phyloP scores from a whole-genome alignment of 805 yeast genomes.

The Ogataea nonfermentans region DNA sequence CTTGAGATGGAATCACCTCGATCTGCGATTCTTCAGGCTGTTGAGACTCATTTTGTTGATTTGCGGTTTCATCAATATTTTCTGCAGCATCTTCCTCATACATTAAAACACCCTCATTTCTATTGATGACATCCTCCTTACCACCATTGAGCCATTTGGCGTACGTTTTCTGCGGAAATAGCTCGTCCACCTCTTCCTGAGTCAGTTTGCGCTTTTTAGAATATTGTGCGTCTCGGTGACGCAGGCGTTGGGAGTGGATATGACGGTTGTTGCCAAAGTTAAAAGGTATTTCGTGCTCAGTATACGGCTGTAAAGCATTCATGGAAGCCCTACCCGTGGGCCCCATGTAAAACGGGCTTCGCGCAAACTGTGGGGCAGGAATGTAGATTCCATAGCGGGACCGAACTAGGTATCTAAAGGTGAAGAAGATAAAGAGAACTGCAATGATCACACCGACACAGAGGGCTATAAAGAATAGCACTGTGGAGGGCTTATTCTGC shows the following conservation, averaged over 20 bases:
- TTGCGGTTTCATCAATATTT: background rate
- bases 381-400: conserved; percentile 54
- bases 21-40: no score
- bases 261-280: conserved; percentile 10
- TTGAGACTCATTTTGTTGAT: background rate
- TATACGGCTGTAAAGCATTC: conserved; percentile 27
- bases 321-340: conserved; percentile 26
- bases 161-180: conserved; percentile 59
- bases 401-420: conserved; percentile 57
- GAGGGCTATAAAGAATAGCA: conserved; percentile 60
- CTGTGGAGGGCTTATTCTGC: conserved; percentile 59
- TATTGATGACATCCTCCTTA: conserved; percentile 46
- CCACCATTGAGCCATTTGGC: conserved; percentile 63
- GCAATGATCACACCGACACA: conserved; percentile 62
- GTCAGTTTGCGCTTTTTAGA: conserved; percentile 49
- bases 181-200: conserved; percentile 54
- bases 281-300: conserved; percentile 21
- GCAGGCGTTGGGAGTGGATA: conserved; percentile 6
- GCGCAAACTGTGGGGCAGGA: conserved; percentile 31
- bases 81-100: conserved; percentile 38
- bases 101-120: conserved; percentile 38
- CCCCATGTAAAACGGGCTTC: conserved; percentile 27
- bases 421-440: conserved; percentile 53
- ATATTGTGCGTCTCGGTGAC: conserved; percentile 36
- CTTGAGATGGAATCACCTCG: no score